Evolutionary conservation across 768 basidiomycete genomes (phyloP).

Genomic region (Plicaturopsis crispa): DNA sequence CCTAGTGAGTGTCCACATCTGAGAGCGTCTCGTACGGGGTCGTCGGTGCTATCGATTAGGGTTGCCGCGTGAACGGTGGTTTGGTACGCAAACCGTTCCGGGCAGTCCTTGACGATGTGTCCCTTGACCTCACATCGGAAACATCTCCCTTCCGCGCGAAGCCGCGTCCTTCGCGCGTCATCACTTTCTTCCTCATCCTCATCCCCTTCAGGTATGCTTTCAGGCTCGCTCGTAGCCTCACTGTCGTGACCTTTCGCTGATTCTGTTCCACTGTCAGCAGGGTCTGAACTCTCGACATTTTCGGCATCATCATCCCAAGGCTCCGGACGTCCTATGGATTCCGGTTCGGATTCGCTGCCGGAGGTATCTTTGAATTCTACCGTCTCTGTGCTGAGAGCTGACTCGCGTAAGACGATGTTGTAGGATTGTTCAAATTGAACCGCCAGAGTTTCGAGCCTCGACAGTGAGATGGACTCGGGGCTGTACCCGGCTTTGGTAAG

Average conservation of each 20-base stretch:
- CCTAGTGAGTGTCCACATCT: no score
- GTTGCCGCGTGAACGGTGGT: no score
- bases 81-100: no score
- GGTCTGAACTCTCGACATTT: not conserved
- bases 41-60: no score
- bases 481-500: conserved; percentile 3
- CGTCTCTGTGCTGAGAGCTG: not conserved
- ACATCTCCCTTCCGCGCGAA: conserved; percentile 8
- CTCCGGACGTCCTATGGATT: no score
- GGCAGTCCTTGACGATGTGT: conserved; percentile 9
- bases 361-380: not conserved
- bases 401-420: not conserved
- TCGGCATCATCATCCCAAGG: no score
- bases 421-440: not conserved
- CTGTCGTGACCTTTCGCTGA: not conserved
- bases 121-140: conserved; percentile 4
- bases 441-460: no score
- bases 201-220: no score
- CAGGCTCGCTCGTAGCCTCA: no score
- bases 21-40: no score
- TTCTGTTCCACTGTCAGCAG: not conserved
- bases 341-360: no score
- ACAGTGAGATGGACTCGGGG: no score
- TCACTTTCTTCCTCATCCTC: conserved; percentile 3
- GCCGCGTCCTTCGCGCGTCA: conserved; percentile 4